phyloP scores from a whole-genome alignment of 768 basidiomycete species.

The Boletus eberwhitei region DNA sequence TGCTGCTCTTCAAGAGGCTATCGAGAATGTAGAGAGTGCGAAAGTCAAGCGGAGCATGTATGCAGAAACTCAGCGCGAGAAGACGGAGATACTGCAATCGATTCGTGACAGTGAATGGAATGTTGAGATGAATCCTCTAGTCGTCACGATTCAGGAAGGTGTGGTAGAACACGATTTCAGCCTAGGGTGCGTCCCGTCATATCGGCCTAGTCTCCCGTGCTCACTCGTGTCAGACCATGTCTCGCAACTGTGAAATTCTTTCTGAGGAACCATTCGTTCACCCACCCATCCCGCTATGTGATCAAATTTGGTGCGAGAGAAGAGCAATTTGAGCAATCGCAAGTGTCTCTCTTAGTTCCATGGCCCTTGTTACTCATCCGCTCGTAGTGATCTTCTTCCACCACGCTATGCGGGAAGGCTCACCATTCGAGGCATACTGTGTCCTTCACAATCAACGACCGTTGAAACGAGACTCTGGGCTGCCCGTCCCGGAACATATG shows the following conservation, averaged over 20 bases:
- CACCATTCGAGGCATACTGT: conserved; percentile 57
- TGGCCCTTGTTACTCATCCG: conserved; percentile 5
- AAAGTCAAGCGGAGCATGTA: conserved; percentile 85
- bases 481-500: conserved; percentile 60
- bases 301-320: conserved; percentile 42
- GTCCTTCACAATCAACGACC: conserved; percentile 43
- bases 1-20: conserved; percentile 57
- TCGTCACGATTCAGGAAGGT: conserved; percentile 47
- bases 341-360: conserved; percentile 5
- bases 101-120: conserved; percentile 76
- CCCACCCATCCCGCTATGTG: conserved; percentile 54
- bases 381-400: conserved; percentile 40
- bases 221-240: conserved; percentile 46
- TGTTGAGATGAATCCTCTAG: conserved; percentile 70
- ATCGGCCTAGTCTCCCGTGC: neutral
- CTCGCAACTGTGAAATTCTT: conserved; percentile 50
- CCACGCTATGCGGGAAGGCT: conserved; percentile 66
- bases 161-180: conserved; percentile 62
- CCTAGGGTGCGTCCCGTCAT: conserved; percentile 51
- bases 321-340: conserved; percentile 22
- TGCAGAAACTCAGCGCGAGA: conserved; percentile 82
- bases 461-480: conserved; percentile 58
- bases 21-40: conserved; percentile 55
- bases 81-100: conserved; percentile 59
- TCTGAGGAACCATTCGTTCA: conserved; percentile 71